Conservation (phyloP, 2,329 filamentous ascomycete species). For the Aspergillus glaucus region DNA sequence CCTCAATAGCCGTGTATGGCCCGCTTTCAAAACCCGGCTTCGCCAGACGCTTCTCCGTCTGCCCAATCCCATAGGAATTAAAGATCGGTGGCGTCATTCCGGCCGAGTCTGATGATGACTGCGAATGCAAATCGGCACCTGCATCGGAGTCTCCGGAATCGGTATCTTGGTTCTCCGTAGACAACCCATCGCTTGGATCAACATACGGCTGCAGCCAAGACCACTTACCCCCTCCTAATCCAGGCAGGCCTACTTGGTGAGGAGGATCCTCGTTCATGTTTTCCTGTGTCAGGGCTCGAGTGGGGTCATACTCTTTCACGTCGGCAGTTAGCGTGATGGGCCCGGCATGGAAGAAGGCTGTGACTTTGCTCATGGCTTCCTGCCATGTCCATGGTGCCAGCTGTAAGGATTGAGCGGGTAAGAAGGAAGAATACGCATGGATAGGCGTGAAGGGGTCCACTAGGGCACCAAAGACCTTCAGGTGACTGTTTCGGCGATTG, state of each 20-base stretch:
- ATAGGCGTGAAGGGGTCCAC: slow-evolving; percentile 22
- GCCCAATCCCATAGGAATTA: slow-evolving; percentile 2
- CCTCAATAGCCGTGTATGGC: slow-evolving; percentile 16
- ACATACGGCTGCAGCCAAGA: slow-evolving; percentile 20
- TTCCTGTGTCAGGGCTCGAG: not conserved
- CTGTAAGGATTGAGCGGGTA: slow-evolving; percentile 15
- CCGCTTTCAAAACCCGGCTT: slow-evolving; percentile 6
- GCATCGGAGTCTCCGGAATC: no score
- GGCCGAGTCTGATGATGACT: no score
- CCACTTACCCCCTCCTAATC: slow-evolving; percentile 8
- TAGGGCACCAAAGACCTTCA: slow-evolving; percentile 15
- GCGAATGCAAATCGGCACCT: no score
- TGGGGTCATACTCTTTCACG: slow-evolving; percentile 4
- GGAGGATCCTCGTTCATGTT: not conserved
- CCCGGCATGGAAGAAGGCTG: slow-evolving; percentile 22
- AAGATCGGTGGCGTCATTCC: not conserved
- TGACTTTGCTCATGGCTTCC: slow-evolving; percentile 16
- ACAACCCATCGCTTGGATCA: no score
- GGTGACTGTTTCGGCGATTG: not conserved
- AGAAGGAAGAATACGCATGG: slow-evolving; percentile 17
- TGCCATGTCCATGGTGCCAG: slow-evolving; percentile 20
- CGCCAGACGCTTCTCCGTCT: not conserved
- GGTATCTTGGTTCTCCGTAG: no score
- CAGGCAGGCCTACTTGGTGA: slow-evolving; percentile 3
- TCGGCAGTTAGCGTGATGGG: slow-evolving; percentile 16